Evolutionary conservation across 345 rosid species (phyloP), one percentile per base, ranked within the genome.

Genomic region (Stellera chamaejasme): DNA sequence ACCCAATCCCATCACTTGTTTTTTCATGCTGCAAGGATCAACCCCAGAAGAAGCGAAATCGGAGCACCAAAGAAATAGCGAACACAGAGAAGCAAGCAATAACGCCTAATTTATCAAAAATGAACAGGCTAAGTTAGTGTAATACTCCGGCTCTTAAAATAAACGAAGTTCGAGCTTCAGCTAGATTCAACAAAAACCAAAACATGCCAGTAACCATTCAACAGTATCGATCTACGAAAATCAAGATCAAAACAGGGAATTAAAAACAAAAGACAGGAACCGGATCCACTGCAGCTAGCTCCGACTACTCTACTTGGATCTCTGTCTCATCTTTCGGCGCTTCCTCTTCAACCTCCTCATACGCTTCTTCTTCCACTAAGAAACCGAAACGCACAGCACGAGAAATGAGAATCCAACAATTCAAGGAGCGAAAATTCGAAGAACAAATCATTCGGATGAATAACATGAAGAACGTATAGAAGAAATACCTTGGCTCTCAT

Each of bases 311-410:
- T 91, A 91, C 82, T 91, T 91, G 28, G 98, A 91, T 80, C 98
- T 79, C 78, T 91, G 98, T 57, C 96, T 85, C 98, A 88, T 91
- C 98, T 91, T 91, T 83, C 96, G 66, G 78, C 95, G 86, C 96
- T 91, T 91, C 88, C 98, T 88, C 98, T 91, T 91, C 73, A 91
- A 52, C 72, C 98, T 88, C 72, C 96, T 91, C 98, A 91, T 91
- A 52, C 98, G 96, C 98, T 88, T 91, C 96, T 91, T 91, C 96
- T 91, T 91, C 96, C 98, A 91, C 98, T 91, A 75, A 26, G 56
- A 28, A 56, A 45, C 43, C 12, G 16, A 43, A 13, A 13, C 43
- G 53, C 53, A 69, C 48, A 19, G 1, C n/a, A n/a, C n/a, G 26
- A 10, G 27, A 48, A 15, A 27, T 6, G 10, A 14, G 12, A 53